phyloP scores from a whole-genome alignment of 208 protist species.

The Crithidia sp. region DNA sequence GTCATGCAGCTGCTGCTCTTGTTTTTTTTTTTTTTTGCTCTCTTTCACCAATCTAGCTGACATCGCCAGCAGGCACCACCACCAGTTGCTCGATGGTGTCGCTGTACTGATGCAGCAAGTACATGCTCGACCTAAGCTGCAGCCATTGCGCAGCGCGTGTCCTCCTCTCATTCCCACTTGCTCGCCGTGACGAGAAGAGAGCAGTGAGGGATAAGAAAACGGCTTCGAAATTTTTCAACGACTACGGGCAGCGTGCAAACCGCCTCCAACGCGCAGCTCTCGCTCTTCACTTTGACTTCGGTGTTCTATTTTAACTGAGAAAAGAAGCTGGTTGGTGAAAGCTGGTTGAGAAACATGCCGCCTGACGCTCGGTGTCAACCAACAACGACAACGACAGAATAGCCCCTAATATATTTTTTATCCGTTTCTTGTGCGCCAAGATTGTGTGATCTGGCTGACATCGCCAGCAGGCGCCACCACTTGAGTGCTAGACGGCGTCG shows the following conservation, averaged over 20 bases:
- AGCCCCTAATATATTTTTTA: too few relatives aligned
- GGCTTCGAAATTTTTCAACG: too few relatives aligned
- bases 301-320: conserved; percentile 24
- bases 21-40: too few relatives aligned
- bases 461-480: conserved; percentile 44
- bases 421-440: neutral
- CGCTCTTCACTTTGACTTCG: conserved; percentile 46
- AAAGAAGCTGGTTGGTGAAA: conserved; percentile 45
- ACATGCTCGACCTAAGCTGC: too few relatives aligned
- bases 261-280: neutral
- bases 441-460: conserved; percentile 30
- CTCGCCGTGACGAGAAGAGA: too few relatives aligned
- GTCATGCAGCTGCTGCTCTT: too few relatives aligned
- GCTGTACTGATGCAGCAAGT: conserved; percentile 36
- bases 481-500: conserved; percentile 18
- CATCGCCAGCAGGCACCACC: conserved; percentile 48
- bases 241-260: too few relatives aligned
- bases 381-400: neutral
- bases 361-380: neutral
- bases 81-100: conserved; percentile 28
- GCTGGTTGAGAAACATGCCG: neutral
- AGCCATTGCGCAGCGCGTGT: too few relatives aligned
- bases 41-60: conserved; percentile 22
- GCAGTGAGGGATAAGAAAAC: too few relatives aligned
- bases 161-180: too few relatives aligned